phyloP scores from a whole-genome alignment of 108 stramenopile genomes.

The Nitzschia sp. region DNA sequence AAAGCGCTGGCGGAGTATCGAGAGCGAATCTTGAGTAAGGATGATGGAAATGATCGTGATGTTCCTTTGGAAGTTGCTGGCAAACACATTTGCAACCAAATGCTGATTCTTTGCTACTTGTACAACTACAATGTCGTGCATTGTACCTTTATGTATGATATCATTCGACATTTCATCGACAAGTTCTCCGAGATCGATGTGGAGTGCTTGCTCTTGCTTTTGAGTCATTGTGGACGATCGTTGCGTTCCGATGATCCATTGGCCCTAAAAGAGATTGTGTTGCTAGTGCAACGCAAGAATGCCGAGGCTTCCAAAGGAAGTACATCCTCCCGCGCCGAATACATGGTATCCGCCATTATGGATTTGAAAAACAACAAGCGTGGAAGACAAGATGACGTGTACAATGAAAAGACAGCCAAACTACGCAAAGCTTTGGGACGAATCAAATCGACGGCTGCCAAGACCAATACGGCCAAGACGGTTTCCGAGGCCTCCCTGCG shows the following conservation, averaged over 20 bases:
- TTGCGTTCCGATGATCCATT: slow-evolving; percentile 90
- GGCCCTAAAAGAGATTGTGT: slow-evolving; percentile 88
- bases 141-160: slow-evolving; percentile 86
- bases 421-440: slow-evolving; percentile 81
- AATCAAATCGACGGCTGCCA: slow-evolving; percentile 68
- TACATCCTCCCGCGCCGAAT: slow-evolving; percentile 72
- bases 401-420: slow-evolving; percentile 61
- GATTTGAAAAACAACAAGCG: slow-evolving; percentile 94
- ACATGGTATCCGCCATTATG: slow-evolving; percentile 87
- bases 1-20: slow-evolving; percentile 31
- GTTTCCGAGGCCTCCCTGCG: slow-evolving; percentile 70
- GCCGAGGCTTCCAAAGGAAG: slow-evolving; percentile 1
- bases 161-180: slow-evolving; percentile 81
- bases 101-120: slow-evolving; percentile 88
- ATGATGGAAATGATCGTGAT: not conserved
- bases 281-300: slow-evolving; percentile 72
- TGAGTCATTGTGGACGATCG: slow-evolving; percentile 85
- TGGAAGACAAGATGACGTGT: slow-evolving; percentile 65
- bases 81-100: slow-evolving; percentile 76
- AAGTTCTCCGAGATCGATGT: slow-evolving; percentile 81
- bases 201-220: slow-evolving; percentile 82
- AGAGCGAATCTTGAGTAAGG: not conserved
- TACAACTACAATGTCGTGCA: slow-evolving; percentile 90
- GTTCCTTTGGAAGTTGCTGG: slow-evolving; percentile 33
- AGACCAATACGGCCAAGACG: slow-evolving; percentile 30